Conservation (phyloP, 2,329 filamentous ascomycete species). For the Fusarium lyarnte region DNA sequence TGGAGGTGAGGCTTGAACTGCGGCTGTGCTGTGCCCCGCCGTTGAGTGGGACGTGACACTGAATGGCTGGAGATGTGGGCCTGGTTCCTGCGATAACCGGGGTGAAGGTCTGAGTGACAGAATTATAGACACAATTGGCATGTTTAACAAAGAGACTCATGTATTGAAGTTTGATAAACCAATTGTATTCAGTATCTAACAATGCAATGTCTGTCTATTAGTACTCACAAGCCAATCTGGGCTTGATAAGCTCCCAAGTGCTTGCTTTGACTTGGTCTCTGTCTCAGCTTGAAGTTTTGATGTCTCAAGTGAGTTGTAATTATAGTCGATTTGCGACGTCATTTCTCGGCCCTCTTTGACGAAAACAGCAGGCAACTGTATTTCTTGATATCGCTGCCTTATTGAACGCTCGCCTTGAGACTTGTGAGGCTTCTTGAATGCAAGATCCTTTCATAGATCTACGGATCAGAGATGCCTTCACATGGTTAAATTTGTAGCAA, state of each 20-base stretch:
- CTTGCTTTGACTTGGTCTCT: neutral
- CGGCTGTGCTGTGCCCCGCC: conserved; percentile 42
- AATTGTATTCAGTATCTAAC: neutral
- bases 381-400: neutral
- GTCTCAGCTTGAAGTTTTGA: neutral
- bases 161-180: neutral
- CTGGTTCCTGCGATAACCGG: conserved; percentile 21
- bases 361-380: neutral
- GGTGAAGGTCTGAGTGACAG: neutral
- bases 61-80: conserved; percentile 15
- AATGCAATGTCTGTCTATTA: neutral
- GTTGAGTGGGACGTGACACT: conserved; percentile 7
- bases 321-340: neutral
- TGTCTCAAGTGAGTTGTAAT: neutral
- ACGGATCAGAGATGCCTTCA: neutral
- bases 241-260: neutral
- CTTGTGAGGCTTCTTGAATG: neutral
- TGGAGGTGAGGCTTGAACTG: conserved; percentile 38
- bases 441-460: neutral
- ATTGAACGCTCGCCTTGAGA: neutral
- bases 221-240: neutral
- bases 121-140: neutral
- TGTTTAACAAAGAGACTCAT: neutral
- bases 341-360: neutral
- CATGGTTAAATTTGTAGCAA: neutral